Base-by-base conservation (phyloP, 2,329 filamentous ascomycete genomes). In the Sarocladiaceae sp. region DNA sequence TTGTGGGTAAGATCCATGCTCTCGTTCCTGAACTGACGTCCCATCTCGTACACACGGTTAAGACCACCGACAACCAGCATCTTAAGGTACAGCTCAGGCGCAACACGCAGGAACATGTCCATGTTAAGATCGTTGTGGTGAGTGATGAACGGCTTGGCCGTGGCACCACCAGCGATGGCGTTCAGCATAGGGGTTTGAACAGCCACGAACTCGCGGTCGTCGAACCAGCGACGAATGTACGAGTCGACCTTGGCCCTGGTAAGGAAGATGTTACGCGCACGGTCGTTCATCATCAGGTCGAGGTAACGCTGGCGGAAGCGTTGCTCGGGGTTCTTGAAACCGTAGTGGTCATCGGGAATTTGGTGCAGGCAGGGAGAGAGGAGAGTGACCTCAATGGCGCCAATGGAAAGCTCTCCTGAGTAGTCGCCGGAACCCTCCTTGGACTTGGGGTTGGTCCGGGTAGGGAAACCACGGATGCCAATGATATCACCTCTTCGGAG, bases 101-200 rank as follows among this genome's bases (percentile, higher is more conserved):
- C 93, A 44, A 97, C 82, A 60, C 93, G 85, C 79, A 98, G 85
- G 69, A 85, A 97, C 65, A 98, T 83, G 56, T 95, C 83, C 81
- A 95, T 89, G 65, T 95, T 80, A 43, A 93, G 77, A 44, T 97
- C 93, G 66, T 98, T 98, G 73, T 97, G 93, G 66, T 95, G 85
- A 12, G 93, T 97, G 54, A 86, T 74, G 68, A 98, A 98, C 4
- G 93, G 93, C 71, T 64, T 89, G 47, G 93, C 93, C 1, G 93
- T 97, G 26, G 93, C 93, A 61, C 93, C 93, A 55, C 93, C 94
- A 23, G 93, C 89, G 60, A 95, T 95, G 58, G 86, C 80, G 63
- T 95, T 94, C 78, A 98, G 90, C 80, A 97, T 96, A 4, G 93
- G 91, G 1, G 93, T 98, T 69, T 97, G 88, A 20, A 97, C 90